Evolutionary conservation across 768 basidiomycete species (phyloP), one percentile per base, ranked within the genome.

Genomic region (Lentinula guzmanii): DNA sequence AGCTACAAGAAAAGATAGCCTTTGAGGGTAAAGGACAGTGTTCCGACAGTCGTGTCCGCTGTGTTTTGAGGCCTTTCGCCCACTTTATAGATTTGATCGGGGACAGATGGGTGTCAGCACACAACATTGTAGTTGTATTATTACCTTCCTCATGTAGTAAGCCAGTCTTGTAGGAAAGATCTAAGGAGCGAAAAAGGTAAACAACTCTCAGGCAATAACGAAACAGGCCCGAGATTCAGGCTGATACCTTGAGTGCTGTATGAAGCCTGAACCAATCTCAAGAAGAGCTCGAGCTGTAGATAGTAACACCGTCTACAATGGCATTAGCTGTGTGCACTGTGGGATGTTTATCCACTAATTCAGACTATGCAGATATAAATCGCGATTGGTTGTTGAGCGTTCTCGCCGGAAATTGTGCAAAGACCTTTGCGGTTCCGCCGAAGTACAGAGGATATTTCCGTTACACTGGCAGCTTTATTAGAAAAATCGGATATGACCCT

Each of bases 91-190:
- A 56, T 56, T 69, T 65, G 65, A 66, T 64, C 73, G 72, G 74
- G 46, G 73, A 67, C 68, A 68, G 72, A 71, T 64, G 68, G 61
- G 64, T 69, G 65, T 28, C 28, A 28, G 0, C 28, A 65, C 61
- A 65, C 61, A 69, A 66, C 63, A 63, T 43, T 56, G 62, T 56
- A 61, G 37, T 60, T 51, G 58, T 53, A 59, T 65, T 53, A 59
- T 65, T 70, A 68, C 64, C 72, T 70, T 67, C 74, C 75, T 67
- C 67, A 75, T 77, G 70, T 65, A 70, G 74, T 61, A 71, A 67
- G 51, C 58, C 66, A 54, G 53, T 54, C 21, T 67, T 59, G 69
- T 61, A 69, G 34, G 37, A 41, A 62, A 61, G 65, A 52, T 63
- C 53, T 63, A 56, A 54, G 59, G 56, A 64, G 46, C 52, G 62